These are phyloP conservation scores for Durotheca rogersii DNA, from an alignment of 495 filamentous ascomycete species.

Conservation along the genomic window DNA sequence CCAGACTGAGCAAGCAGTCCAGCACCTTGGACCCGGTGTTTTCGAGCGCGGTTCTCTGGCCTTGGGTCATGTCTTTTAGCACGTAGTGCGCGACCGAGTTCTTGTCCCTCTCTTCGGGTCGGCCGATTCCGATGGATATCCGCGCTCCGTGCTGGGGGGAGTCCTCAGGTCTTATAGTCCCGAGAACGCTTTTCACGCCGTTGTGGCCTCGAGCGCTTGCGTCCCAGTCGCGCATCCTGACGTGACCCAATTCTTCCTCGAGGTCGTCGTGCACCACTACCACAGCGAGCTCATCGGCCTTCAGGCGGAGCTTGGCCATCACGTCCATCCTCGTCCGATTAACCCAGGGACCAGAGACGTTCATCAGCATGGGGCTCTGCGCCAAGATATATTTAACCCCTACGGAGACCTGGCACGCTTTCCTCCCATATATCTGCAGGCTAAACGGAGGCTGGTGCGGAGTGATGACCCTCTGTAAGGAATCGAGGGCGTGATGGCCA, in stretches of 20 bases:
- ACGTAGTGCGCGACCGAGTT: slow-evolving; percentile 66
- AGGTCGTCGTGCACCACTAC: slow-evolving; percentile 85
- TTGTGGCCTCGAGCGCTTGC: slow-evolving; percentile 74
- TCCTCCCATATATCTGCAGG: slow-evolving; percentile 41
- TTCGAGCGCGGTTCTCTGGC: slow-evolving; percentile 51
- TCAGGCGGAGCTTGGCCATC: slow-evolving; percentile 32
- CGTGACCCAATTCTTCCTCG: slow-evolving; percentile 64
- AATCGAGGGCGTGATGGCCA: slow-evolving; percentile 68
- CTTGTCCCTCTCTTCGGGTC: slow-evolving; percentile 60
- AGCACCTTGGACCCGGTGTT: slow-evolving; percentile 53
- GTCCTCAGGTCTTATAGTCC: slow-evolving; percentile 41
- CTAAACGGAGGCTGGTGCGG: slow-evolving; percentile 47
- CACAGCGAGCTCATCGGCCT: slow-evolving; percentile 47
- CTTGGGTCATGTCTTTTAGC: slow-evolving; percentile 57
- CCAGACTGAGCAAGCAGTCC: slow-evolving; percentile 50
- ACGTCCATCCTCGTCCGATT: slow-evolving; percentile 44
- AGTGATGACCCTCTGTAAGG: slow-evolving; percentile 49
- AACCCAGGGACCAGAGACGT: slow-evolving; percentile 64
- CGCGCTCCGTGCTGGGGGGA: slow-evolving; percentile 39
- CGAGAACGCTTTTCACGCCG: slow-evolving; percentile 68
- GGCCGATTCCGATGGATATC: slow-evolving; percentile 71
- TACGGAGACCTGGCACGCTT: slow-evolving; percentile 41
- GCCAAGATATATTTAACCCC: slow-evolving; percentile 61
- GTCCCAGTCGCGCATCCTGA: slow-evolving; percentile 58
- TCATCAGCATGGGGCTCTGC: slow-evolving; percentile 74